Evolutionary conservation across 805 yeast species (phyloP), one percentile per base, ranked within the genome.

Genomic region (Priceomyces melissophilus): DNA sequence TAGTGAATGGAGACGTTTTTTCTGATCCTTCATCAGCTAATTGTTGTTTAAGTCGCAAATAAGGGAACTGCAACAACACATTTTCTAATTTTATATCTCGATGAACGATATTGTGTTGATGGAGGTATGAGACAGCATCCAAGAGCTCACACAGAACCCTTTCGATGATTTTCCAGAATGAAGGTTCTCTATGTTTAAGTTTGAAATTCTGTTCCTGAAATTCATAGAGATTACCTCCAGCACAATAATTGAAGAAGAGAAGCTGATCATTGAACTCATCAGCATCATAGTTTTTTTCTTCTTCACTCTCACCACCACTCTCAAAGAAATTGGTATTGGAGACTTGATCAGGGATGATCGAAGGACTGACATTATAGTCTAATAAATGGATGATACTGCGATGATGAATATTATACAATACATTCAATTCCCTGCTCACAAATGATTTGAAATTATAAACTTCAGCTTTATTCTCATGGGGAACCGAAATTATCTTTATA

Each of bases 21-120:
- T 34, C 29, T 9, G 30, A 30, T 10, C 27, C 25, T 10, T 35
- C 27, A 30, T 35, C 15, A 3, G n/a, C 12, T 32, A 17, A 16
- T 10, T 43, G 35, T 3, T 57, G 63, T 13, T 74, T 42, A 23
- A 68, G 49, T 8, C 66, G 68, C 23, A 63, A 55, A 10, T 46
- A 40, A 5, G 48, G 34, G 15, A 50, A 48, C 29, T 72, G 73
- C 16, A 81, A 55, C n/a, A 88, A 61, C 2, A 88, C 70, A 53
- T 89, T 93, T 53, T 93, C 99, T 34, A 91, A 69, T 65, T 93
- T 93, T 50, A 93, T 76, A 56, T 93, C 99, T 44, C 98, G 79
- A 62, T 93, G 99, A 7, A 90, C 87, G 20, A 90, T 78, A 44
- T 75, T 62, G 41, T 76, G 65, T 3, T 58, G 53, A 59, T 93